Evolutionary conservation across 768 basidiomycete genomes (phyloP).

Genomic region (Crassisporium funariophilum): DNA sequence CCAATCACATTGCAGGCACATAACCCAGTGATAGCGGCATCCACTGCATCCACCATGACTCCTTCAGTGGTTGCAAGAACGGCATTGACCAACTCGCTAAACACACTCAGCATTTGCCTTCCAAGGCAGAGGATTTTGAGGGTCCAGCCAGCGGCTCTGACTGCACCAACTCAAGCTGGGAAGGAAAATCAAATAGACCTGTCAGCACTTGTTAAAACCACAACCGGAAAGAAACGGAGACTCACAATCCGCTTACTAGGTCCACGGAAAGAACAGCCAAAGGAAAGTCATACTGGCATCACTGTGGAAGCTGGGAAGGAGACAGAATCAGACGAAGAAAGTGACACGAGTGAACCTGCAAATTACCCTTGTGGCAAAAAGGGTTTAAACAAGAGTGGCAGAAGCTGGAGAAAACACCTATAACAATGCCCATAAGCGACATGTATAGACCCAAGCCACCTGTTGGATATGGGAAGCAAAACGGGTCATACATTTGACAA

Average conservation of each 20-base stretch:
- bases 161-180: slow-evolving; percentile 3
- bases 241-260: slow-evolving; percentile 2
- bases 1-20: slow-evolving; percentile 1
- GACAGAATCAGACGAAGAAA: slow-evolving; percentile 2
- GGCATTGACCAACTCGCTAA: slow-evolving; percentile 2
- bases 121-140: slow-evolving; percentile 2
- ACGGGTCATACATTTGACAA: slow-evolving; percentile 19
- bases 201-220: slow-evolving; percentile 6
- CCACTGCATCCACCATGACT: slow-evolving; percentile 2
- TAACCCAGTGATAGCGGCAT: slow-evolving; percentile 1
- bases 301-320: slow-evolving; percentile 1
- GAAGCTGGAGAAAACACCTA: too few species aligned
- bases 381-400: too few species aligned
- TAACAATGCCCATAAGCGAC: too few species aligned
- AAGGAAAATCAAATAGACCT: slow-evolving; percentile 7
- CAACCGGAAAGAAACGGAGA: neutral
- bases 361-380: too few species aligned
- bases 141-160: slow-evolving; percentile 1
- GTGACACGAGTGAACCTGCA: neutral
- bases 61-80: slow-evolving; percentile 1
- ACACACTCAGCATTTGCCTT: slow-evolving; percentile 3
- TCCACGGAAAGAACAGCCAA: slow-evolving; percentile 2
- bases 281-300: neutral
- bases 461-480: slow-evolving; percentile 4
- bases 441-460: too few species aligned